These are phyloP conservation scores for Alternaria incomplexa DNA, from an alignment of 2,329 filamentous ascomycete species.

Conservation along the genomic window DNA sequence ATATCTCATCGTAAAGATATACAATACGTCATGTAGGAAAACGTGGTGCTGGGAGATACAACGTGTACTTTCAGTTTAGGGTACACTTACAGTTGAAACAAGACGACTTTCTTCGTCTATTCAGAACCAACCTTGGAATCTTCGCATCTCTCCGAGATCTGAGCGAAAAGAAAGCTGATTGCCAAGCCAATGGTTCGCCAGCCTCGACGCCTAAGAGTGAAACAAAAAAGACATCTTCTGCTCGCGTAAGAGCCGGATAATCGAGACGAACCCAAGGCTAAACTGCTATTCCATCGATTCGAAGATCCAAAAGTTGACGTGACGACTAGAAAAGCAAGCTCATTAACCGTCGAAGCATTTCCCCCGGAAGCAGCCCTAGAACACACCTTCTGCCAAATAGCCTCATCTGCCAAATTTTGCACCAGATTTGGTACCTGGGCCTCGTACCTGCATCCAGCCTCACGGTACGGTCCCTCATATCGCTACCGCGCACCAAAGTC, in stretches of 20 bases:
- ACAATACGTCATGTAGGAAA: neutral
- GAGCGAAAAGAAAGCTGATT: neutral
- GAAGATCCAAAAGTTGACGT: neutral
- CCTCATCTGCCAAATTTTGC: neutral
- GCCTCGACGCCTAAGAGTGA: neutral
- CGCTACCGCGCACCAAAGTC: neutral
- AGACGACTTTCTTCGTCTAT: neutral
- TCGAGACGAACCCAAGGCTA: neutral
- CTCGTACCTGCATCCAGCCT: neutral
- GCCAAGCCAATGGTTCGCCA: conserved; percentile 12
- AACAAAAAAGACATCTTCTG: neutral
- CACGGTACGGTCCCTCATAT: neutral
- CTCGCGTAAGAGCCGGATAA: neutral
- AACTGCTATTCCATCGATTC: neutral
- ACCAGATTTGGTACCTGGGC: neutral
- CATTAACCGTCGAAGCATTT: neutral
- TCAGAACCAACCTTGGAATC: neutral
- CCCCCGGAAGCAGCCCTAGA: neutral
- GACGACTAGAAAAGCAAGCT: neutral
- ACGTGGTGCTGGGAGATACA: neutral
- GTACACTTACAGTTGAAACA: neutral
- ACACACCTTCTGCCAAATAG: neutral
- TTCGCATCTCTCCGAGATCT: neutral
- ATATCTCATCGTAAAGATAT: neutral
- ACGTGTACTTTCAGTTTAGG: neutral